These are phyloP conservation scores for Calonectria fujianensis DNA, from an alignment of 2,329 filamentous ascomycete species.

Conservation along the genomic window DNA sequence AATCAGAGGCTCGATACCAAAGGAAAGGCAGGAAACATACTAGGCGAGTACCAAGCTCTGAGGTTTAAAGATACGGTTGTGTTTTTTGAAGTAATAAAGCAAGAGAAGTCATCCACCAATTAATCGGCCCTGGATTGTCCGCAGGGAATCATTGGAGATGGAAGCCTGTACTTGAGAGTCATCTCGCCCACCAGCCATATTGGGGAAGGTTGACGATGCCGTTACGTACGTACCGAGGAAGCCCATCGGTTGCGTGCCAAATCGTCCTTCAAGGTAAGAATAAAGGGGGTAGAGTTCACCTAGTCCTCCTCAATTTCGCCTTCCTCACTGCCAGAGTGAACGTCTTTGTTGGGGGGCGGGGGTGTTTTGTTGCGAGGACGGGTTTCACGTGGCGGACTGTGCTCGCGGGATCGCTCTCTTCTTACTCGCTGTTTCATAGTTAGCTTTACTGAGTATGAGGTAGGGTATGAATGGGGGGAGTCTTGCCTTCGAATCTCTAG, in stretches of 20 bases:
- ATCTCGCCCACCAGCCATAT: constrained; percentile 54
- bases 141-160: constrained; percentile 13
- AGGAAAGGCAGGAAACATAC: constrained; percentile 52
- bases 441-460: constrained; percentile 47
- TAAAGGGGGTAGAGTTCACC: constrained; percentile 30
- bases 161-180: constrained; percentile 56
- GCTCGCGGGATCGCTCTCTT: constrained; percentile 76
- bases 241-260: constrained; percentile 39
- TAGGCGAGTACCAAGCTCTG: constrained; percentile 44
- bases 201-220: constrained; percentile 51
- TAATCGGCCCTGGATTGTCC: constrained; percentile 43
- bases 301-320: constrained; percentile 93
- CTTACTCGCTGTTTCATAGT: constrained; percentile 70
- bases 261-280: constrained; percentile 34
- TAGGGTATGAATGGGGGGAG: background rate
- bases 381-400: constrained; percentile 75
- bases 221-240: constrained; percentile 56
- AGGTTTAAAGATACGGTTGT: constrained; percentile 25
- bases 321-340: constrained; percentile 89
- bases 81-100: background rate
- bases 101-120: constrained; percentile 41
- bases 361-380: constrained; percentile 76
- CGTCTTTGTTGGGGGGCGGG: constrained; percentile 68
- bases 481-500: constrained; percentile 80
- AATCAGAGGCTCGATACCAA: constrained; percentile 48